Percentiles rank a stretch among this genome's conserved stretches.
Evolutionary conservation across 2,329 filamentous ascomycete genomes (phyloP).

Genomic region (Moelleriella libera): DNA sequence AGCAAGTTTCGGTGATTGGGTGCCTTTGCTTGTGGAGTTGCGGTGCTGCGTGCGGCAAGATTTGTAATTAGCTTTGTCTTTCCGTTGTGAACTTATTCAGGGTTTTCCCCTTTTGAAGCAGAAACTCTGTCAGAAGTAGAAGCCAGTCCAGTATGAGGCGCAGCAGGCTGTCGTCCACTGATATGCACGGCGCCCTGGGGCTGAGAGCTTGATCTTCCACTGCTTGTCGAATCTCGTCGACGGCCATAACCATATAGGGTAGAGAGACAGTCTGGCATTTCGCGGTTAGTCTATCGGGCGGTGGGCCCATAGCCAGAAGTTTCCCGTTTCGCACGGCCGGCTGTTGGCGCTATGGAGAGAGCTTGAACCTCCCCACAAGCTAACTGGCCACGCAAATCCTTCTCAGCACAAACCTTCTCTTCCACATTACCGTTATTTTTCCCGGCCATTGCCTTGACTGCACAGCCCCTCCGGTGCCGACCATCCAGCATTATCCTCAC

Average conservation of each 20-base stretch:
- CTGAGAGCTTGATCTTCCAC: too few relatives aligned
- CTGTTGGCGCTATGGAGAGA: slow-evolving; percentile 6
- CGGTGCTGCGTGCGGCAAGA: slow-evolving; percentile 8
- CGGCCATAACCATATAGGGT: too few relatives aligned
- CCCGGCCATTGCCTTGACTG: slow-evolving; percentile 1
- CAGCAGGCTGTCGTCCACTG: too few relatives aligned
- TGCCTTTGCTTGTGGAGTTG: slow-evolving; percentile 12
- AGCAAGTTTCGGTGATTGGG: slow-evolving; percentile 60
- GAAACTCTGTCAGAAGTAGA: too few relatives aligned
- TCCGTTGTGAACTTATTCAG: too few relatives aligned
- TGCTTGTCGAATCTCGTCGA: too few relatives aligned
- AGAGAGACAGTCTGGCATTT: too few relatives aligned
- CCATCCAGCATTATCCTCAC: not conserved
- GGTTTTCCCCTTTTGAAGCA: too few relatives aligned
- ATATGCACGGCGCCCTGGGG: too few relatives aligned
- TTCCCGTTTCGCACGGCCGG: slow-evolving; percentile 9
- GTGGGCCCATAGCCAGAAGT: too few relatives aligned
- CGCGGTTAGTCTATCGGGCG: too few relatives aligned
- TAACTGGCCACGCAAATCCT: slow-evolving; percentile 17
- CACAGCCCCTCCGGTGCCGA: slow-evolving; percentile 1
- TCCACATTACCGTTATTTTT: not conserved
- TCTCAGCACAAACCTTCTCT: slow-evolving; percentile 12
- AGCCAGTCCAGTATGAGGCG: too few relatives aligned
- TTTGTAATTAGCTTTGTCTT: not conserved
- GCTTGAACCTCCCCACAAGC: slow-evolving; percentile 13